Conservation (phyloP, 176 grass and related monocot genomes). For the Luzula sylvatica region DNA sequence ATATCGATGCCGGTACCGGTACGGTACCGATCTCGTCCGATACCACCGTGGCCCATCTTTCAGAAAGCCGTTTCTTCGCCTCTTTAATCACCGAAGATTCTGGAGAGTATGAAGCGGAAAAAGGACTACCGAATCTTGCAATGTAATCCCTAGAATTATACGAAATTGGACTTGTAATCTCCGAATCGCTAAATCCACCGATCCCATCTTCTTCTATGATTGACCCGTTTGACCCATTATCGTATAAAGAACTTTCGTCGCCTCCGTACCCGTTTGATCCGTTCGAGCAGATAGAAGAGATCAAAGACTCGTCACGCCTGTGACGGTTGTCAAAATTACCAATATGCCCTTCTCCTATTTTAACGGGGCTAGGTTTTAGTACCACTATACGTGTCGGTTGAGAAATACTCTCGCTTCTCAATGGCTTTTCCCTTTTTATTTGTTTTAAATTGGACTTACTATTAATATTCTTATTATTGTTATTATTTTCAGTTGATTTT, state of each 20-base stretch:
- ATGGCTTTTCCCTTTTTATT: constrained; percentile 26
- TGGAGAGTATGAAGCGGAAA: constrained; percentile 44
- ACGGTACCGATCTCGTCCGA: constrained; percentile 19
- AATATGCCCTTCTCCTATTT: constrained; percentile 12
- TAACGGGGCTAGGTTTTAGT: constrained; percentile 57
- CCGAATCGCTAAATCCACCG: constrained; percentile 42
- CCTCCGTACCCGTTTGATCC: constrained; percentile 91
- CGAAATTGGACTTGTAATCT: constrained; percentile 47
- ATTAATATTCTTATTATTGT: constrained; percentile 25
- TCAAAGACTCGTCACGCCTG: constrained; percentile 66
- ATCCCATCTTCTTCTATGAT: constrained; percentile 51
- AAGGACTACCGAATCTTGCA: constrained; percentile 48
- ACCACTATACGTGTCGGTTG: constrained; percentile 81
- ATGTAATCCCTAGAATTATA: constrained; percentile 57
- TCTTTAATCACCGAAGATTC: constrained; percentile 82
- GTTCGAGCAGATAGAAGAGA: constrained; percentile 86
- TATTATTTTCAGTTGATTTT: constrained; percentile 43
- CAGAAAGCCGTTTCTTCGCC: constrained; percentile 77
- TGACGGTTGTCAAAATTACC: constrained; percentile 21
- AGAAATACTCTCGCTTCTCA: constrained; percentile 42
- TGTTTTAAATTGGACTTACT: constrained; percentile 4
- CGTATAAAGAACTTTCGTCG: constrained; percentile 72
- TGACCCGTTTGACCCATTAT: constrained; percentile 45
- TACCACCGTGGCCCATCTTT: constrained; percentile 65
- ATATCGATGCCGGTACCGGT: constrained; percentile 26